phyloP scores from a whole-genome alignment of 1,139 yeast species.

The Taphrina communis region DNA sequence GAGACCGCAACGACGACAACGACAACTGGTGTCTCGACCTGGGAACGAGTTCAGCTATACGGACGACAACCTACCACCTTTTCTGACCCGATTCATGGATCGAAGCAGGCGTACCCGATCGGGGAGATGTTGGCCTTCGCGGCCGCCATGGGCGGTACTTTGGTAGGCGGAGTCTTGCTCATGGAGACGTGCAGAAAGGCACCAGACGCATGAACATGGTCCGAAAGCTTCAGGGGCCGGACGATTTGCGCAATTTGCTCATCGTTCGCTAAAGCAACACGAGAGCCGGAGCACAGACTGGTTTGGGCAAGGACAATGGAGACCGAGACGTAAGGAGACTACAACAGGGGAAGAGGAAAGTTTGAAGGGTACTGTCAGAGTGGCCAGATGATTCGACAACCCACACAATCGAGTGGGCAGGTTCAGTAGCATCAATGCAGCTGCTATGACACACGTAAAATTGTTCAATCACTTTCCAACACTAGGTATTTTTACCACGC shows the following conservation, averaged over 20 bases:
- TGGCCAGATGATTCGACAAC: too few species aligned
- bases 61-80: constrained; percentile 11
- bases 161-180: constrained; percentile 20
- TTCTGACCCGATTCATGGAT: constrained; percentile 8
- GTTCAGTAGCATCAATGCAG: too few species aligned
- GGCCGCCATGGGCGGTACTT: constrained; percentile 15
- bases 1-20: neutral
- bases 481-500: too few species aligned
- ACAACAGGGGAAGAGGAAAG: too few species aligned
- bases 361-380: too few species aligned
- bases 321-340: too few species aligned
- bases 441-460: too few species aligned
- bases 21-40: constrained; percentile 12
- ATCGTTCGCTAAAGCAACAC: neutral
- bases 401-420: too few species aligned
- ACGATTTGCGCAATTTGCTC: too few species aligned
- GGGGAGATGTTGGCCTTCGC: constrained; percentile 2
- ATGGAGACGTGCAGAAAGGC: constrained; percentile 24
- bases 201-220: neutral
- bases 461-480: too few species aligned
- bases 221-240: too few species aligned
- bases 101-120: neutral
- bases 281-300: neutral
- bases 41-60: constrained; percentile 27
- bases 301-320: neutral